These are phyloP conservation scores for Globisporangium parvum DNA, from an alignment of 352 stramenopile genomes.

Conservation along the genomic window DNA sequence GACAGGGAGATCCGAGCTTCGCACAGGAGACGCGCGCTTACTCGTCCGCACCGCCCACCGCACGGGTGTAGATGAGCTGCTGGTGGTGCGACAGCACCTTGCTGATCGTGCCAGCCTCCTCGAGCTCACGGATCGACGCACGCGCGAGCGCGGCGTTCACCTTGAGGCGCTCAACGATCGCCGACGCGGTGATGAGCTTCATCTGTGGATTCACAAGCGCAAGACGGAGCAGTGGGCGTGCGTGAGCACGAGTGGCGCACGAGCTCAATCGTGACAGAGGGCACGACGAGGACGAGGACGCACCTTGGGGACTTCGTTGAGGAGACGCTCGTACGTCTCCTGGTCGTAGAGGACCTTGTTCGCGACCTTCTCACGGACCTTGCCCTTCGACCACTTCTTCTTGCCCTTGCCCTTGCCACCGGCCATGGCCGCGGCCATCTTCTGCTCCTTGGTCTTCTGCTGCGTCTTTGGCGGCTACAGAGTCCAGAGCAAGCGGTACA, in stretches of 20 bases:
- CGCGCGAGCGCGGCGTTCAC: conserved; percentile 97
- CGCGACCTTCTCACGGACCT: conserved; percentile 99
- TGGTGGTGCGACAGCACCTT: conserved; percentile 93
- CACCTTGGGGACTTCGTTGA: conserved; percentile 97
- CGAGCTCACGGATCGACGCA: conserved; percentile 94
- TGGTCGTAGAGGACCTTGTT: conserved; percentile 99
- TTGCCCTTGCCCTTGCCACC: conserved; percentile 98
- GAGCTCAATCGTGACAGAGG: no score
- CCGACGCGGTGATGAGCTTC: conserved; percentile 99
- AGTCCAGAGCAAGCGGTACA: not conserved
- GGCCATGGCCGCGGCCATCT: conserved; percentile 99
- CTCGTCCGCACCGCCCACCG: conserved; percentile 75
- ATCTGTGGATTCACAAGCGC: conserved; percentile 57
- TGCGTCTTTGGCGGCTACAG: conserved; percentile 96
- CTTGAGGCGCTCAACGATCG: conserved; percentile 99
- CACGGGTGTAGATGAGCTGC: conserved; percentile 99
- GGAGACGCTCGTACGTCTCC: conserved; percentile 97
- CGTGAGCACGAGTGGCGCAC: not conserved
- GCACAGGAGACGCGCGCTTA: conserved; percentile 15
- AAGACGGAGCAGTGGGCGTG: not conserved
- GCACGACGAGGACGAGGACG: not conserved
- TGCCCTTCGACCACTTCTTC: conserved; percentile 99
- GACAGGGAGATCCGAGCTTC: conserved; percentile 10
- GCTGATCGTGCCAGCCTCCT: conserved; percentile 95
- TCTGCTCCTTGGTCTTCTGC: conserved; percentile 99